Evolutionary conservation across 2,329 filamentous ascomycete genomes (phyloP), one percentile per base, ranked within the genome.

Genomic region (Lachnellula subtilissima): DNA sequence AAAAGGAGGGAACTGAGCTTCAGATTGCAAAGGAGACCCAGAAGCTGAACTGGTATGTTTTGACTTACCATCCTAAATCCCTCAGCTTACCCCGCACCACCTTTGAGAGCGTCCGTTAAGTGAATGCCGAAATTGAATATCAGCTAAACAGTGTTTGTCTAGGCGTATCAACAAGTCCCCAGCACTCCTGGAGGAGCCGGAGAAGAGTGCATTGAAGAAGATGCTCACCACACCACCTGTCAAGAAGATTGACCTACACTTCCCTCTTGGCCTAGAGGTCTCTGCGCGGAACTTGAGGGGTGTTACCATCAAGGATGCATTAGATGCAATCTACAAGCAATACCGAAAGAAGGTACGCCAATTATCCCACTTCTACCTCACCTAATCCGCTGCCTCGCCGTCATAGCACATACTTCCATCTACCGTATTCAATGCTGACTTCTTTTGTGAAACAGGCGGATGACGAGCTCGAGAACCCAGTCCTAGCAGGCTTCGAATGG

Each of bases 81-180:
- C 54, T 54, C 43, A 52, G 32, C 50, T 54, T 57, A 55, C 55
- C 48, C 46, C 37, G 47, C 55, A 51, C 48, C 6, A 45, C 28
- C 22, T 32, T 12, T 36, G 8, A 17, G 17, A 32, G 9, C 8
- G 28, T 32, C 9, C 8, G 11, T 11, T 2, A 32, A 11, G n/a
- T 45, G 17, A 19, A 23, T 23, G 22, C 22, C 42, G 19, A 45
- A 12, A 42, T 19, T 25, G 35, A 37, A 52, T 36, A 6, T 32
- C 32, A 25, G 23, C 58, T 65, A 32, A 64, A 45, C 6, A 5
- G n/a, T 43, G 23, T 32, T 22, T 28, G 2, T 40, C n/a, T 45
- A 97, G 92, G 93, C 96, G 94, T 77, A 87, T 97, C 72, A 97
- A 97, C 82, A 89, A 86, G 53, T 93, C 91, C 37, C 82, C 91